Evolutionary conservation across 139 green algal species (phyloP).

Genomic region (Volvox africanus): DNA sequence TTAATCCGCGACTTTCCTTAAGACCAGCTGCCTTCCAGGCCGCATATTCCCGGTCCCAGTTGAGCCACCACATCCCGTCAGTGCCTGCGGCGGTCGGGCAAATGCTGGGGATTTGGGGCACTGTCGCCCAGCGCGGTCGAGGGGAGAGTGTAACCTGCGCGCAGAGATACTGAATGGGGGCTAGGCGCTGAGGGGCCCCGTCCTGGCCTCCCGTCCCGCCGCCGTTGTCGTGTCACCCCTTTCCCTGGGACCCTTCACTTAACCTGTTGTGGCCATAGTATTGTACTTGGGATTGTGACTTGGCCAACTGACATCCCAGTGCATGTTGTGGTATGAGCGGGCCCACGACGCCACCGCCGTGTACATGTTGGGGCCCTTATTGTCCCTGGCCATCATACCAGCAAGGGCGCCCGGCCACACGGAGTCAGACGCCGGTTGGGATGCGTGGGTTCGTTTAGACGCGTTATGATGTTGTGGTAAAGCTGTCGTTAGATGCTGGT

Average conservation of each 20-base stretch:
- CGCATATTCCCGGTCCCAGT: constrained; percentile 48
- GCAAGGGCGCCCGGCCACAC: not conserved
- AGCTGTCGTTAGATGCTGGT: no score
- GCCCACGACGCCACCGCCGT: constrained; percentile 26
- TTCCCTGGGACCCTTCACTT: not conserved
- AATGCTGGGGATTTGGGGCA: not conserved
- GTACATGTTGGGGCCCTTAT: constrained; percentile 34
- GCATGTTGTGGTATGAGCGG: constrained; percentile 52
- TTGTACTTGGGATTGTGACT: constrained; percentile 42
- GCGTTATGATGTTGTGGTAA: not conserved
- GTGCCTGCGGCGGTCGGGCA: constrained; percentile 15
- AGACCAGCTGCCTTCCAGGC: constrained; percentile 33
- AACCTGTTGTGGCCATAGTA: constrained; percentile 46
- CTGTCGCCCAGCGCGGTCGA: not conserved
- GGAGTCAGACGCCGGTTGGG: not conserved
- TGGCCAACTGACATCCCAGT: constrained; percentile 48
- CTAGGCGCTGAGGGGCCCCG: not conserved
- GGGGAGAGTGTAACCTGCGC: not conserved
- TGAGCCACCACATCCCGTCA: constrained; percentile 51
- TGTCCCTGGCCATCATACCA: not conserved
- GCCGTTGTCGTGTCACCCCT: no score
- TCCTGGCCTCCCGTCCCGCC: not conserved
- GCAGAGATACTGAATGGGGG: not conserved
- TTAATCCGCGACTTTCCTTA: not conserved
- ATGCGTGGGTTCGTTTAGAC: not conserved